These are phyloP conservation scores for Calonectria leucothoes DNA, from an alignment of 2,329 filamentous ascomycete genomes.

Conservation along the genomic window DNA sequence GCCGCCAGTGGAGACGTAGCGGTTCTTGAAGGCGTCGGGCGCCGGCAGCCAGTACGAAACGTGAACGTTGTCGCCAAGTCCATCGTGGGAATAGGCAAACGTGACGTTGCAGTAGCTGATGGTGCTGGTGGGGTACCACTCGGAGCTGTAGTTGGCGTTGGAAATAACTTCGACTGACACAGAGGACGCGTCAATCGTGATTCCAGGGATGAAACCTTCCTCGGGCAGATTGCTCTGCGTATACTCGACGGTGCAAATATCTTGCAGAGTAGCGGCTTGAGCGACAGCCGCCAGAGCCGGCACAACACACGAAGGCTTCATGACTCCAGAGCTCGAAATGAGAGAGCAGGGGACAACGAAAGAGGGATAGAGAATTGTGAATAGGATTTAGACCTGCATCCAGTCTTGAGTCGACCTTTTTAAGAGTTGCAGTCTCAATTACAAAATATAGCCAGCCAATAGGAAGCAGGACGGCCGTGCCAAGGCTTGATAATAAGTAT, in stretches of 20 bases:
- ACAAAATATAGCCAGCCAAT: neutral
- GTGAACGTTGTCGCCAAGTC: slow-evolving; percentile 6
- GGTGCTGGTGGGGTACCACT: slow-evolving; percentile 13
- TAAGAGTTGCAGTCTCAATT: neutral
- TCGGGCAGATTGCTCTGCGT: neutral
- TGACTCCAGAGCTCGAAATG: neutral
- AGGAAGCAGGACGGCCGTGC: slow-evolving; percentile 7
- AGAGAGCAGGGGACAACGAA: no score
- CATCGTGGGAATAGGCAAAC: slow-evolving; percentile 14
- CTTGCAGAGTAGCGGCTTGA: neutral
- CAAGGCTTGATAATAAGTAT: neutral
- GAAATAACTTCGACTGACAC: neutral
- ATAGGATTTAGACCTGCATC: neutral
- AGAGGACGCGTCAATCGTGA: slow-evolving; percentile 8
- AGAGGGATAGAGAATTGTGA: neutral
- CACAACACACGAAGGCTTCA: neutral
- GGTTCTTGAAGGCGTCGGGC: slow-evolving; percentile 6
- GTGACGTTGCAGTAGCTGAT: slow-evolving; percentile 22
- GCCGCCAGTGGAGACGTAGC: slow-evolving; percentile 33
- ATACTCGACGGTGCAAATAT: slow-evolving; percentile 10
- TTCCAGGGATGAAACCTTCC: neutral
- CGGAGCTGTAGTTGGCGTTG: slow-evolving; percentile 7
- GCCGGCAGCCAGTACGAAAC: slow-evolving; percentile 18
- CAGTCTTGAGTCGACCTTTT: neutral
- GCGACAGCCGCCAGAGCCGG: neutral